These are phyloP conservation scores for Pseudocercospora vitis DNA, from an alignment of 2,329 filamentous ascomycete species.

Conservation along the genomic window DNA sequence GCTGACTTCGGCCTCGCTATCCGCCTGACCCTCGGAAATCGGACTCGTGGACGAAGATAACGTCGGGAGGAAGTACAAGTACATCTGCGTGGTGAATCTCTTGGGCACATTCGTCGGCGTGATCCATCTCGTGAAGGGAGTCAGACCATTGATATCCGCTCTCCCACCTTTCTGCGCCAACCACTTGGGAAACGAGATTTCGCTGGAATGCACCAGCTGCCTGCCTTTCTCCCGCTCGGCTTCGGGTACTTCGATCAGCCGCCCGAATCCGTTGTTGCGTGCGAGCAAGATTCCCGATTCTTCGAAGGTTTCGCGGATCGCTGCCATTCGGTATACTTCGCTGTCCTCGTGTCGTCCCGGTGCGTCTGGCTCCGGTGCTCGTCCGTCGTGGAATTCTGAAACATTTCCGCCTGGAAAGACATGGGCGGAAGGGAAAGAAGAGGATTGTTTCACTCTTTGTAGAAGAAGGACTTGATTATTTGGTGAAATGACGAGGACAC, in stretches of 20 bases:
- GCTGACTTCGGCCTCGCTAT: conserved; percentile 49
- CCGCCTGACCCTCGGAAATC: conserved; percentile 29
- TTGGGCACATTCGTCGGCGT: conserved; percentile 72
- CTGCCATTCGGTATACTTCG: conserved; percentile 73
- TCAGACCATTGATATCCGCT: conserved; percentile 66
- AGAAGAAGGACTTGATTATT: conserved; percentile 84
- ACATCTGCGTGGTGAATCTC: conserved; percentile 95
- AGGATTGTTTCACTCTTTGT: conserved; percentile 78
- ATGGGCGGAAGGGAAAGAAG: conserved; percentile 84
- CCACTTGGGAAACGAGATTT: conserved; percentile 68
- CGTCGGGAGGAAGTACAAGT: conserved; percentile 78
- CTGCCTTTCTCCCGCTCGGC: conserved; percentile 65
- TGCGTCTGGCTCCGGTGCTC: conserved; percentile 51
- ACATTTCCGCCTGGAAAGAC: conserved; percentile 94
- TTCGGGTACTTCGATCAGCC: conserved; percentile 62
- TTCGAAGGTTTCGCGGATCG: conserved; percentile 90
- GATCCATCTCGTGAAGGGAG: conserved; percentile 89
- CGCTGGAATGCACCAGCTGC: conserved; percentile 65
- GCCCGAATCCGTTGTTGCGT: conserved; percentile 49
- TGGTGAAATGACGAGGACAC: conserved; percentile 81
- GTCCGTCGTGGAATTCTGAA: conserved; percentile 73
- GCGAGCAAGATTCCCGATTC: conserved; percentile 88
- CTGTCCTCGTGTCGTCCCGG: conserved; percentile 67
- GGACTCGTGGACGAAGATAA: conserved; percentile 39
- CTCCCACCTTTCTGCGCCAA: conserved; percentile 57